phyloP scores from a whole-genome alignment of 2,329 filamentous ascomycete genomes.

The Ceratocystis diversiconidia region DNA sequence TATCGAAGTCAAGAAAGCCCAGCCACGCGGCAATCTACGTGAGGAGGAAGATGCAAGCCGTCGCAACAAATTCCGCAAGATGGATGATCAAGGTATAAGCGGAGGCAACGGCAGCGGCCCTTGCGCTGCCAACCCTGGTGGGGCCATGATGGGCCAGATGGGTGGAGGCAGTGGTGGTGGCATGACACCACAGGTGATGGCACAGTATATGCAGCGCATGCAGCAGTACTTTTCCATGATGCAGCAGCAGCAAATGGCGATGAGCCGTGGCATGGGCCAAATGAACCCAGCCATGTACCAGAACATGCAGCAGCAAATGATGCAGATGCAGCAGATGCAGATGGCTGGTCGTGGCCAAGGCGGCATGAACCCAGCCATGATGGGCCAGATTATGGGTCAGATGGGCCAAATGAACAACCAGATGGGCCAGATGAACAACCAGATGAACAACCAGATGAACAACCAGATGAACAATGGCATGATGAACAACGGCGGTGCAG shows the following conservation, averaged over 20 bases:
- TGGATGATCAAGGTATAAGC: conserved; percentile 29
- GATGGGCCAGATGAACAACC: conserved; percentile 21
- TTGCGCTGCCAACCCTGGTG: conserved; percentile 27
- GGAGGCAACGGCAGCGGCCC: background rate
- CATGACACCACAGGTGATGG: conserved; percentile 95
- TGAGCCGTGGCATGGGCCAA: conserved; percentile 52
- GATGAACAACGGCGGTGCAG: conserved; percentile 27
- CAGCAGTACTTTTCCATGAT: conserved; percentile 93
- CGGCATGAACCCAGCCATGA: conserved; percentile 26
- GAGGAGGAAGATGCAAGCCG: conserved; percentile 69
- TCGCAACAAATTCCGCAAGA: conserved; percentile 47
- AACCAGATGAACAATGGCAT: conserved; percentile 24
- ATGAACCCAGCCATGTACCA: conserved; percentile 51
- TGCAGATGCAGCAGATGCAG: conserved; percentile 63
- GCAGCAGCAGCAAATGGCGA: conserved; percentile 64
- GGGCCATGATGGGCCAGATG: conserved; percentile 80
- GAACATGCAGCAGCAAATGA: conserved; percentile 61
- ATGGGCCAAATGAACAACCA: conserved; percentile 23
- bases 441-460: conserved; percentile 44
- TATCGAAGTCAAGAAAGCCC: conserved; percentile 96
- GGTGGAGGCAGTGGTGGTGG: conserved; percentile 36
- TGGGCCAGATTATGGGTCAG: conserved; percentile 41
- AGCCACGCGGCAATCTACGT: conserved; percentile 83
- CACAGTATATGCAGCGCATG: conserved; percentile 96
- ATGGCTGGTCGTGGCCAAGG: conserved; percentile 34